These are phyloP conservation scores for Vitis rupestris DNA, from an alignment of 164 flowering plant genomes.

Conservation along the genomic window DNA sequence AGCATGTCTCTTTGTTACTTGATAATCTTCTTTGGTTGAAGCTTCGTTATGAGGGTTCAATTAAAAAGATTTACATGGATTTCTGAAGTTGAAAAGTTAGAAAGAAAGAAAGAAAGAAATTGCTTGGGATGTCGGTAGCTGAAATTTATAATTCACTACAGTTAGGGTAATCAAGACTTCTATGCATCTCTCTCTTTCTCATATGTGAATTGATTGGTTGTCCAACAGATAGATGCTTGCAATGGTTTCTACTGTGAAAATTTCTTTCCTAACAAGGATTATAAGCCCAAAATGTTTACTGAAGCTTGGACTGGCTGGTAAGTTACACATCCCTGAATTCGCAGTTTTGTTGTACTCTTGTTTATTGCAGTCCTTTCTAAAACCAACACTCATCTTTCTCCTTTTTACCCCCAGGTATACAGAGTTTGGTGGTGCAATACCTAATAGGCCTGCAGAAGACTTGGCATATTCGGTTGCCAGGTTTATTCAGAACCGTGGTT, in stretches of 20 bases:
- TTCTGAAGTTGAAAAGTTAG: too few relatives aligned
- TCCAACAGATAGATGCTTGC: constrained; percentile 58
- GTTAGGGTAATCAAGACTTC: too few relatives aligned
- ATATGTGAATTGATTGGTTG: not conserved
- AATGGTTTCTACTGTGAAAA: constrained; percentile 63
- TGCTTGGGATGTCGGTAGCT: too few relatives aligned
- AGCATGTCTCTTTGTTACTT: too few relatives aligned
- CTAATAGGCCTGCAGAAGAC: constrained; percentile 60
- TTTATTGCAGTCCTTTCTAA: too few relatives aligned
- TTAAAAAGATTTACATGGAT: not conserved
- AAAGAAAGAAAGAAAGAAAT: too few relatives aligned
- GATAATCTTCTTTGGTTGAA: not conserved
- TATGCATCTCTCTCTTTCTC: not conserved
- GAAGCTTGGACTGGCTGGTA: constrained; percentile 76
- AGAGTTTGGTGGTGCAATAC: constrained; percentile 59
- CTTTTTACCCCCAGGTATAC: constrained; percentile 39
- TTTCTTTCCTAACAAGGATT: constrained; percentile 44
- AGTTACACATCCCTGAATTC: not conserved
- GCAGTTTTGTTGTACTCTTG: too few relatives aligned
- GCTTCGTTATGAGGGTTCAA: not conserved
- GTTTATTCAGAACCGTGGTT: constrained; percentile 60
- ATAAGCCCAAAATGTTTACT: constrained; percentile 69
- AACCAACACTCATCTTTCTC: not conserved
- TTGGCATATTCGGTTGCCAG: constrained; percentile 57
- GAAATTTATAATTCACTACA: too few relatives aligned